A percentile compares a stretch with the other conserved stretches of the same genome.
Evolutionary conservation across 768 basidiomycete species (phyloP).

Genomic region (Tricholomella constricta): DNA sequence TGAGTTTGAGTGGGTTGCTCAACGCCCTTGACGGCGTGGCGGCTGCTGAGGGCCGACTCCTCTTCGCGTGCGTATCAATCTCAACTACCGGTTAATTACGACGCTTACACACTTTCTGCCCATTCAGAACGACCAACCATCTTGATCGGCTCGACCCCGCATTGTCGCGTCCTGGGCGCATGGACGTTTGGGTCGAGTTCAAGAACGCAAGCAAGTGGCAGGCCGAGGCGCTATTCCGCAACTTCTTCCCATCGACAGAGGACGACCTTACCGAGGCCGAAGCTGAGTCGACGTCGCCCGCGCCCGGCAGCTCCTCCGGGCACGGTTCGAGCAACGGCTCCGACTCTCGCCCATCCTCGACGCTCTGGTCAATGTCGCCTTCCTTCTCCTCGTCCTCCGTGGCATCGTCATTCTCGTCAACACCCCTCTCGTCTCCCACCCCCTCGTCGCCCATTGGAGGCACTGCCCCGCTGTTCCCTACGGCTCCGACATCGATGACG

Average conservation of each 20-base stretch:
- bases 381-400: constrained; percentile 27
- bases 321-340: not conserved
- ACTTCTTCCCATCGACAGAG: constrained; percentile 85
- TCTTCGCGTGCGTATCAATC: constrained; percentile 80
- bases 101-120: constrained; percentile 2
- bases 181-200: constrained; percentile 94
- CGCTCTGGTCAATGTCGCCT: constrained; percentile 25
- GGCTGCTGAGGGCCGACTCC: constrained; percentile 82
- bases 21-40: constrained; percentile 88
- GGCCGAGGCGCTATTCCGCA: constrained; percentile 83
- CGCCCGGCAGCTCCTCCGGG: constrained; percentile 2
- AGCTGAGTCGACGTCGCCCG: constrained; percentile 25
- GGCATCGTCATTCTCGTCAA: constrained; percentile 39
- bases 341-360: constrained; percentile 16
- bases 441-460: constrained; percentile 35
- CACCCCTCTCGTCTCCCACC: constrained; percentile 45
- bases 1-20: constrained; percentile 78
- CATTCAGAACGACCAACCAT: constrained; percentile 79
- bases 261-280: constrained; percentile 36
- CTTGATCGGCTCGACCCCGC: constrained; percentile 90
- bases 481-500: constrained; percentile 17
- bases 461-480: constrained; percentile 25
- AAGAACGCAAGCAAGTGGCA: constrained; percentile 85
- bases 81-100: constrained; percentile 14
- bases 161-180: constrained; percentile 86